A percentile compares a stretch with the other conserved stretches of the same genome.
phyloP scores from a whole-genome alignment of 352 stramenopile species.

The Phytophthora citrophthora region DNA sequence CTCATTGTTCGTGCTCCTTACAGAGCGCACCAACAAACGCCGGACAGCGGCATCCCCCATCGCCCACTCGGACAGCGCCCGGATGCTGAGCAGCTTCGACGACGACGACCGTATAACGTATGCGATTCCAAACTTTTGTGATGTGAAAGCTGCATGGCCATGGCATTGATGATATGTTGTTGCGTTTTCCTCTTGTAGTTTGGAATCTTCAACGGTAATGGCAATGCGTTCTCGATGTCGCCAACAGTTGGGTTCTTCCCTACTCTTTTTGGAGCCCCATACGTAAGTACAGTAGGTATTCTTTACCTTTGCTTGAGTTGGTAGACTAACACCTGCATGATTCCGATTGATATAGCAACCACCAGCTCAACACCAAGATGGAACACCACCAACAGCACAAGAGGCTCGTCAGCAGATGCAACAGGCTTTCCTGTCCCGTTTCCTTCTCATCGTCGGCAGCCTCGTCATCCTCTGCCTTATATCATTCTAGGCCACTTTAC shows the following conservation, averaged over 20 bases:
- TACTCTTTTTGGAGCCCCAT: slow-evolving; percentile 76
- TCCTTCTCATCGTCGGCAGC: slow-evolving; percentile 74
- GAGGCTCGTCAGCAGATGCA: slow-evolving; percentile 73
- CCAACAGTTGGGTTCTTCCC: slow-evolving; percentile 87
- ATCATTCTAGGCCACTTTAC: slow-evolving; percentile 46
- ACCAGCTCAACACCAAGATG: slow-evolving; percentile 44
- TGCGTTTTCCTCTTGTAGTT: slow-evolving; percentile 28
- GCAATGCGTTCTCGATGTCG: slow-evolving; percentile 55
- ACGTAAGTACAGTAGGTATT: slow-evolving; percentile 30
- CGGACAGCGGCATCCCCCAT: slow-evolving; percentile 48
- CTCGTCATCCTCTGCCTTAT: slow-evolving; percentile 78
- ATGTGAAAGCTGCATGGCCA: background rate
- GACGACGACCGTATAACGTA: slow-evolving; percentile 56
- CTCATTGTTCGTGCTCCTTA: background rate
- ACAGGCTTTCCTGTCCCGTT: slow-evolving; percentile 73
- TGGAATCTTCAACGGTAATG: slow-evolving; percentile 44
- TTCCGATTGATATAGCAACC: slow-evolving; percentile 37
- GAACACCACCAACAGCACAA: slow-evolving; percentile 52
- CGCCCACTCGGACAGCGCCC: slow-evolving; percentile 69
- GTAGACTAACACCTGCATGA: too few species aligned
- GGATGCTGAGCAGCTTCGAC: slow-evolving; percentile 65
- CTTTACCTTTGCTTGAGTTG: too few species aligned
- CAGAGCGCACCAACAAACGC: slow-evolving; percentile 35
- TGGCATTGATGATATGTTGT: background rate
- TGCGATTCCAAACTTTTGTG: background rate